Evolutionary conservation across 2,329 filamentous ascomycete species (phyloP).

Genomic region (Graphilbum sp.): DNA sequence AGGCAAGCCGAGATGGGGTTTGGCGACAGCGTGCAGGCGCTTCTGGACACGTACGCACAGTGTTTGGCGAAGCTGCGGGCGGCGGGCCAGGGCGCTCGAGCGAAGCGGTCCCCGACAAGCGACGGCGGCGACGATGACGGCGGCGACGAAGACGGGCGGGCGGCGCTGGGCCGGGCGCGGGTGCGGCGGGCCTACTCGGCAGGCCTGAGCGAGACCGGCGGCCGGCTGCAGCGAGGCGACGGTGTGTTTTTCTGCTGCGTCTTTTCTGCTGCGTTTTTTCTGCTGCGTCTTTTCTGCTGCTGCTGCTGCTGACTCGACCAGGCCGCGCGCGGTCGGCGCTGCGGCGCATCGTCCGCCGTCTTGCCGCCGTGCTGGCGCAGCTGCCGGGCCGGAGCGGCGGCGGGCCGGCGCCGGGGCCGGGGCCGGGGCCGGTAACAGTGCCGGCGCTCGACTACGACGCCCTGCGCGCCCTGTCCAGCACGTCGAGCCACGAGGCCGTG

Average conservation of each 20-base stretch:
- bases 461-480: slow-evolving; percentile 28
- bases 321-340: slow-evolving; percentile 22
- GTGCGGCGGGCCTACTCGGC: slow-evolving; percentile 26
- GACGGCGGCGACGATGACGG: not conserved
- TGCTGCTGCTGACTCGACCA: no score
- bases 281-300: no score
- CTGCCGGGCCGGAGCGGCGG: slow-evolving; percentile 18
- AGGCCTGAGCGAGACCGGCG: slow-evolving; percentile 23
- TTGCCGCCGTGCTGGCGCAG: slow-evolving; percentile 24
- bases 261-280: no score
- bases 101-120: no score
- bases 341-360: slow-evolving; percentile 23
- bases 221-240: slow-evolving; percentile 28
- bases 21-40: slow-evolving; percentile 23
- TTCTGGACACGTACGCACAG: slow-evolving; percentile 21
- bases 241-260: slow-evolving; percentile 19
- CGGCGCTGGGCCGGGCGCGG: slow-evolving; percentile 22
- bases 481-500: slow-evolving; percentile 30
- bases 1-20: no score
- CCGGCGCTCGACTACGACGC: slow-evolving; percentile 27
- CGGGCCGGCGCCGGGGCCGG: slow-evolving; percentile 12
- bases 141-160: no score
- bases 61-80: no score
- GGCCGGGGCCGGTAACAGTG: no score
- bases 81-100: no score